Base-by-base conservation (phyloP, 345 rosid genomes). In the Arabidopsis suecica region DNA sequence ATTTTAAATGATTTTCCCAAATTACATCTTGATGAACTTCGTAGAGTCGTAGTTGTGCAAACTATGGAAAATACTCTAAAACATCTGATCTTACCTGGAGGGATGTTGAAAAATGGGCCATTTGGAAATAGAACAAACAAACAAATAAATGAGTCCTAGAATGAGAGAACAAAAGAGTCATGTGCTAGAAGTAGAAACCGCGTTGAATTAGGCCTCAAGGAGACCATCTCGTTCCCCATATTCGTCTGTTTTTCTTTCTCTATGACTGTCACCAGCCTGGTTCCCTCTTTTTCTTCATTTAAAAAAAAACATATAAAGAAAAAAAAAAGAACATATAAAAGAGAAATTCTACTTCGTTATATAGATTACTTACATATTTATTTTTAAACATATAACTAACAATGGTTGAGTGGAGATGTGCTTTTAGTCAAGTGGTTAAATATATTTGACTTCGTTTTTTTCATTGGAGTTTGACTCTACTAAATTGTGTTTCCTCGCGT, bases 131-230 rank as follows among this genome's bases (percentile, higher is more conserved):
- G 3, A 30, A 28, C 32, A 22, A 23, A 32, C 22, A 56, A 57
- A 57, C 42, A 57, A 57, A 16, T 34, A 9, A 58, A 20, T 33
- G 14, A 8, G 4, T 16, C 18, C 8, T 2, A 16, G 36, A 33
- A 7, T 33, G 18, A 7, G 6, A 56, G 40, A 57, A 57, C 23
- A 33, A 57, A 57, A 32, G 40, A 34, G 64, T 59, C 45, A 59
- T 59, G 78, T 74, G 78, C 51, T 7, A 12, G 65, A 65, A 65
- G 65, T 7, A 12, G 65, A 65, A 65, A 74, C 66, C 65, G 65
- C 78, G 72, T 73, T 16, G 70, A 64, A 54, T 42, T 5, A 54
- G 0, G 47, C 13, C 70, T 72, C 41, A 14, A 72, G 41, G 53
- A 61, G 69, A 61, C 53, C 1, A 61, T 61, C 44, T 40, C 16